Evolutionary conservation across 2,329 filamentous ascomycete species (phyloP), one percentile per base, ranked within the genome.

Genomic region (Pleomassaria siparia): DNA sequence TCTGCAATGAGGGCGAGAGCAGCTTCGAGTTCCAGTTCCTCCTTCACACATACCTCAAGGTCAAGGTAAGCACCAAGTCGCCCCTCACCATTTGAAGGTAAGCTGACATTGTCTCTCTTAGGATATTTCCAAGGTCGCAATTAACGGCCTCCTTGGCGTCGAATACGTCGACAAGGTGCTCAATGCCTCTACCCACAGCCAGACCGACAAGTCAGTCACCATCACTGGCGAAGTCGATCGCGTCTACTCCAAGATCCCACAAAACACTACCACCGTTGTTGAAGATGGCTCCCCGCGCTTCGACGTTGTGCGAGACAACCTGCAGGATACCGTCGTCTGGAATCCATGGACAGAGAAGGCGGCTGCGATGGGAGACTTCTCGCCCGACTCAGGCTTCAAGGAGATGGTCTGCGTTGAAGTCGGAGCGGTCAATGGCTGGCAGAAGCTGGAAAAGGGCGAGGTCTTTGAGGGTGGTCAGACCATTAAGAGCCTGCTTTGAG

Each of bases 391-490:
- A 44, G 94, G 88, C 29, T 97, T 87, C 78, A 89, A 89, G 78
- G 83, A 90, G 49, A 96, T 97, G 89, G 77, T 99, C 35, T 97
- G 94, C 67, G 83, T 97, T 42, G 94, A 99, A 78, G 88, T 92
- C 2, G 94, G 94, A 11, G 81, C 85, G 9, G 92, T 97, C 15
- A 80, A 82, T 56, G 83, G 79, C 5, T 97, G 89, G 89, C 86
- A 87, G 74, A 88, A 84, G 59, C 76, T 97, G 58, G 94, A 97
- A 69, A 84, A 85, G 37, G 90, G 90, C 16, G 83, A 85, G 57
- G 79, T 80, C 2, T 87, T 83, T 74, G 83, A 86, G 67, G 83
- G 82, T 33, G 82, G 82, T 9, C 80, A 83, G 72, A 74, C 78
- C 43, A 77, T 83, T 49, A 78, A 77, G 66, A 72, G 69, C 51